Percentiles rank a stretch among this genome's conserved stretches.
These are phyloP conservation scores for Phlegmacium glaucopus DNA, from an alignment of 768 basidiomycete genomes.

Conservation along the genomic window DNA sequence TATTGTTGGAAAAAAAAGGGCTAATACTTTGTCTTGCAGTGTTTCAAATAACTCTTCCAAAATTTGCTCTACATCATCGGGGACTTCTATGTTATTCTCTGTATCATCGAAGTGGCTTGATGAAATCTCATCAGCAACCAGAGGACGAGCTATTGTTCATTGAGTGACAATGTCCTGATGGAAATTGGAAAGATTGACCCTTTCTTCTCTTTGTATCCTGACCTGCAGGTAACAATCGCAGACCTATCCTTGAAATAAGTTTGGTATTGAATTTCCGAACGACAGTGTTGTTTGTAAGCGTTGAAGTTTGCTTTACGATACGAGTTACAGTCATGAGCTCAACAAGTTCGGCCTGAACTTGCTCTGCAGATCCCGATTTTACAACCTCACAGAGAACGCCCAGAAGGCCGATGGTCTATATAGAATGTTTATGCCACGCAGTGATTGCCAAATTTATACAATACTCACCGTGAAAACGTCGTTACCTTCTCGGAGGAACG, in stretches of 20 bases:
- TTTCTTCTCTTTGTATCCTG: background rate
- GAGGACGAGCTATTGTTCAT: conserved; percentile 26
- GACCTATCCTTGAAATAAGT: conserved; percentile 33
- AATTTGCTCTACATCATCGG: conserved; percentile 73
- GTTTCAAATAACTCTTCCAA: conserved; percentile 69
- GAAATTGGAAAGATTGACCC: background rate
- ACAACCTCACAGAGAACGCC: conserved; percentile 68
- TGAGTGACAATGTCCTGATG: background rate
- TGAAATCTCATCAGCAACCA: conserved; percentile 21
- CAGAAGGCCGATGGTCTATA: conserved; percentile 64
- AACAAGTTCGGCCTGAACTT: conserved; percentile 41
- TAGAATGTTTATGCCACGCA: background rate
- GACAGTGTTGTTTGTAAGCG: conserved; percentile 54
- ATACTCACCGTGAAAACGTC: conserved; percentile 47
- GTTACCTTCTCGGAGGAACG: conserved; percentile 30
- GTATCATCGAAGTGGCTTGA: conserved; percentile 6
- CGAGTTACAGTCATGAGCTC: conserved; percentile 44
- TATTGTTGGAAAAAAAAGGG: conserved; percentile 1
- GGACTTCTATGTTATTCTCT: conserved; percentile 48
- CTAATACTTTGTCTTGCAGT: conserved; percentile 75
- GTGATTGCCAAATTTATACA: conserved; percentile 4
- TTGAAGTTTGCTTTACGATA: conserved; percentile 35
- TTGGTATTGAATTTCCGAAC: conserved; percentile 71
- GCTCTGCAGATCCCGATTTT: conserved; percentile 58
- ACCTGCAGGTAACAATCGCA: conserved; percentile 26